These are phyloP conservation scores for Kwoniella botswanensis DNA, from an alignment of 768 basidiomycete genomes.

Conservation along the genomic window DNA sequence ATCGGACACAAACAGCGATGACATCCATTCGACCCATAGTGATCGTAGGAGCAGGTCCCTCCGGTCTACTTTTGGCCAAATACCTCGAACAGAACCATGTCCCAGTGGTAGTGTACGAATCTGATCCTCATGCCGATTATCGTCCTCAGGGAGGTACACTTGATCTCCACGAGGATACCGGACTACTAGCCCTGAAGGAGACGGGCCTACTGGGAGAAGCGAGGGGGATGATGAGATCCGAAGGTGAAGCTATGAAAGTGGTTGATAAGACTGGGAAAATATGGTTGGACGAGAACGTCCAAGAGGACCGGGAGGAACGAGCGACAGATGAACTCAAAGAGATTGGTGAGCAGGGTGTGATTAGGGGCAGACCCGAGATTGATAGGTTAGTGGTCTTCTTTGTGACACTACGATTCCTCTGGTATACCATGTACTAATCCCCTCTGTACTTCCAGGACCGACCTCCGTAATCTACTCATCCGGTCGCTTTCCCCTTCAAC, in stretches of 20 bases:
- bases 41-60: constrained; percentile 52
- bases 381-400: constrained; percentile 29
- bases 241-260: constrained; percentile 46
- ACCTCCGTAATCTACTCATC: constrained; percentile 34
- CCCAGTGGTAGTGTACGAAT: constrained; percentile 44
- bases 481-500: constrained; percentile 28
- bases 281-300: constrained; percentile 29
- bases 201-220: constrained; percentile 48
- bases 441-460: constrained; percentile 9
- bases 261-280: constrained; percentile 37
- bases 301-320: background rate
- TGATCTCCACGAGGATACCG: constrained; percentile 52
- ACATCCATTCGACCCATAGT: constrained; percentile 7
- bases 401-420: background rate
- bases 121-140: constrained; percentile 27
- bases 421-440: background rate
- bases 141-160: constrained; percentile 50
- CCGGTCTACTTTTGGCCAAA: constrained; percentile 52
- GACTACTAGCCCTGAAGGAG: constrained; percentile 40
- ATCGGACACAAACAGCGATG: background rate
- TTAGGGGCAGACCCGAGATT: constrained; percentile 35
- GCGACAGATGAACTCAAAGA: background rate
- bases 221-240: constrained; percentile 30
- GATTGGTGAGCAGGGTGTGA: background rate
- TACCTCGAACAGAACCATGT: constrained; percentile 43